Percentiles rank a stretch among this genome's conserved stretches.
These are phyloP conservation scores for Alopecurus myosuroides DNA, from an alignment of 176 grass and related monocot genomes.

Conservation along the genomic window DNA sequence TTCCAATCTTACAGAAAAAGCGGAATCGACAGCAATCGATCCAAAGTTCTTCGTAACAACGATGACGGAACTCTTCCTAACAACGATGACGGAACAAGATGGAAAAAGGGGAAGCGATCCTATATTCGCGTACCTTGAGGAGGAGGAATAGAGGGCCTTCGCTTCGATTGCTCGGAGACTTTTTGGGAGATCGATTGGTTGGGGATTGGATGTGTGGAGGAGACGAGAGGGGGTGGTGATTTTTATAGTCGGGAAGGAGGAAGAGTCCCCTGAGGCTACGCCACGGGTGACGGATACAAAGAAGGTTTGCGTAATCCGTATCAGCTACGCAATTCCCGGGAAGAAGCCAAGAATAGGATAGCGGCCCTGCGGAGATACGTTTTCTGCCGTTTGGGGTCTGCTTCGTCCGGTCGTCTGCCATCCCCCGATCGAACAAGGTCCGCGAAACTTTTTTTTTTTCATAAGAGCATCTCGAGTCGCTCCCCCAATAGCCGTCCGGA, in stretches of 20 bases:
- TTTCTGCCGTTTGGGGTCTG: no score
- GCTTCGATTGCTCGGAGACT: background rate
- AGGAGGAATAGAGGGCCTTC: background rate
- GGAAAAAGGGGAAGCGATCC: background rate
- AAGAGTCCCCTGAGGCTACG: background rate
- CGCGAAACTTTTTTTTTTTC: no score
- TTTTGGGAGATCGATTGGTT: background rate
- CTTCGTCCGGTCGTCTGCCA: no score
- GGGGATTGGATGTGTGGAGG: background rate
- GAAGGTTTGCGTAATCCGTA: background rate
- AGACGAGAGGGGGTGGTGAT: background rate
- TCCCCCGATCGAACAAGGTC: no score
- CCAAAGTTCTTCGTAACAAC: background rate
- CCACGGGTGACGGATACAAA: background rate
- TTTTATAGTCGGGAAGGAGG: background rate
- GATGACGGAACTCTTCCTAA: background rate
- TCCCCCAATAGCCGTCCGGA: no score
- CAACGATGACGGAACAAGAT: background rate
- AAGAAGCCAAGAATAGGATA: background rate
- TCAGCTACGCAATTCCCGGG: background rate
- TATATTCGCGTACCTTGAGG: background rate
- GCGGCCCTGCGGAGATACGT: no score
- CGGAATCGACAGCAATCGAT: background rate
- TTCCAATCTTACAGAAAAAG: no score
- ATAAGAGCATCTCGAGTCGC: no score